Base-by-base conservation (phyloP, 805 yeast genomes). In the Candida ortonii region DNA sequence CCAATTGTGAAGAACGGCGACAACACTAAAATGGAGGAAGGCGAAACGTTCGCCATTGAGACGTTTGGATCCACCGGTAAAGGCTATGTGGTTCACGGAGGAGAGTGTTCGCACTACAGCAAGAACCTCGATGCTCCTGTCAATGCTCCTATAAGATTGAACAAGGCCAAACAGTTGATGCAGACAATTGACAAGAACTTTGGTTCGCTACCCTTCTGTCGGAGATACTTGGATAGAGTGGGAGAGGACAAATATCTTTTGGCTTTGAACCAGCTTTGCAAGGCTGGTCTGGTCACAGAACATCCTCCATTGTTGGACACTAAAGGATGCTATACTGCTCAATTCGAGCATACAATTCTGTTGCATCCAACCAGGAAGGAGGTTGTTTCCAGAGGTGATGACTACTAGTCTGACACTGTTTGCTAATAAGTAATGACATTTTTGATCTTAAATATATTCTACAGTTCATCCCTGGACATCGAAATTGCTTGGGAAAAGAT, bases 1-100 rank as follows among this genome's bases (percentile, higher is more conserved):
- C 99, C 99, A 12, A 93, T 93, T 52, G 95, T 93, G 22, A 83
- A 89, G 52, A 85, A 85, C 52, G 90, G 88, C 6, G 98, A 93
- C 59, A 75, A 75, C 61, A 93, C 97, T 8, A 90, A 90, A 71
- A 90, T 93, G 96, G 99, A 93, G 61, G 99, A 93, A 67, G 96
- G 96, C 44, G 98, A 93, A 62, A 81, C 87, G 2, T 90, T 86
- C 69, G 99, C 99, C 41, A 90, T 93, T 55, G 99, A 93, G 65
- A 93, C 99, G 3, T 93, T 93, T 55, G 98, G 98, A 9, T 76
- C 96, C 27, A 93, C 98, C 2, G 99, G 99, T 43, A 76, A 83
- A 39, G 99, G 97, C 22, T 82, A 80, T 50, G 97, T 93, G 22
- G 66, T 80, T 30, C 67, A 78, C 6, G 82, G 78, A 41, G 98